phyloP scores from a whole-genome alignment of 2,329 filamentous ascomycete species.

The Verticillium longisporum region DNA sequence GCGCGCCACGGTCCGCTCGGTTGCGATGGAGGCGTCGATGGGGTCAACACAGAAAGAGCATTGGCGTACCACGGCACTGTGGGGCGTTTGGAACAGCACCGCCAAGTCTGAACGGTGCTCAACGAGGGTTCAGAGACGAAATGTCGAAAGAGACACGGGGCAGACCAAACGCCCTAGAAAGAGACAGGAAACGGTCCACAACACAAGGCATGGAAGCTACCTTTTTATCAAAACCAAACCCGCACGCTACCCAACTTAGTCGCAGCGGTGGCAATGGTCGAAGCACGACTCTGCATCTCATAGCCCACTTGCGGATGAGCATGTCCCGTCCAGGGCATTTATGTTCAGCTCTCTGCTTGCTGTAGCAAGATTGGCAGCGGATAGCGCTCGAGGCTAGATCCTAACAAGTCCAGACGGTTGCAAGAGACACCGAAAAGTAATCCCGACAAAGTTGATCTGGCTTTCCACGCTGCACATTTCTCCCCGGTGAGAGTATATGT shows the following conservation, averaged over 20 bases:
- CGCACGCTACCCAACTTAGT: slow-evolving; percentile 10
- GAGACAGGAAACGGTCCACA: slow-evolving; percentile 5
- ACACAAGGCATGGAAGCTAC: slow-evolving; percentile 10
- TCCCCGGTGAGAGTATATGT: slow-evolving; percentile 22
- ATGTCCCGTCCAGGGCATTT: slow-evolving; percentile 30
- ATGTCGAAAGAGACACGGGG: neutral
- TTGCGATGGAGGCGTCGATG: neutral
- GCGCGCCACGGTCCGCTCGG: neutral
- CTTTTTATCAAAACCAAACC: slow-evolving; percentile 9
- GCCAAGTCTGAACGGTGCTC: neutral
- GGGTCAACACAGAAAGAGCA: neutral
- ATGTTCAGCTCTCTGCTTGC: slow-evolving; percentile 33
- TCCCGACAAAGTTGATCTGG: slow-evolving; percentile 34
- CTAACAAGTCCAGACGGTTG: slow-evolving; percentile 69
- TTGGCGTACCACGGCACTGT: neutral
- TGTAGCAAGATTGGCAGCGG: slow-evolving; percentile 51
- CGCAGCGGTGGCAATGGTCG: slow-evolving; percentile 9
- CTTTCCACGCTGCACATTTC: slow-evolving; percentile 33
- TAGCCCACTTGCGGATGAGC: slow-evolving; percentile 41
- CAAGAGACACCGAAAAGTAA: slow-evolving; percentile 48
- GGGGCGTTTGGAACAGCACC: neutral
- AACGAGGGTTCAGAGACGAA: neutral
- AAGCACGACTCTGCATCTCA: slow-evolving; percentile 23
- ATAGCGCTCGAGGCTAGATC: slow-evolving; percentile 57
- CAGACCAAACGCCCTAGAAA: slow-evolving; percentile 5